Evolutionary conservation across 495 filamentous ascomycete genomes (phyloP), one percentile per base, ranked within the genome.

Genomic region (Parathielavia hyrcaniae): DNA sequence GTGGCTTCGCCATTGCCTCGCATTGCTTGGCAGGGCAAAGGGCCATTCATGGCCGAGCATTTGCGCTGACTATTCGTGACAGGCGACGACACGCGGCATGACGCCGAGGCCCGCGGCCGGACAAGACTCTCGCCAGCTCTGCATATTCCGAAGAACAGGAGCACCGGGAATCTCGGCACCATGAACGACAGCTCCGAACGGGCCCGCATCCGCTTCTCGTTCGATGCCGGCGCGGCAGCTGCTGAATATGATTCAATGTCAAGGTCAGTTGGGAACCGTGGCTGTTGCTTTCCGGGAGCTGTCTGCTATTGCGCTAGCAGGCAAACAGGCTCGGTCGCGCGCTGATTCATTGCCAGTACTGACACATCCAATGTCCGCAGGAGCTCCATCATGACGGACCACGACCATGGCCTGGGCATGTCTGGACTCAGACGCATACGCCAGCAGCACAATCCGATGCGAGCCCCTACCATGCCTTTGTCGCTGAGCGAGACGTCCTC

Each of bases 341-440:
- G 19, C 54, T 22, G 13, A 14, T n/a, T 53, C 45, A 41, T 23
- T 34, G 39, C 19, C 40, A 49, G 51, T 52, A 60, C 69, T 72
- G 61, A 74, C 68, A 59, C 62, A 61, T 36, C n/a, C 47, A 20
- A 45, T 45, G 10, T 48, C 55, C 59, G 43, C 57, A 78, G 79
- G 70, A 75, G 76, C 59, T 67, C 78, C 41, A 68, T 82, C 62
- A 78, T 81, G 66, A 76, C 75, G 51, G 80, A 83, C 59, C 79
- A 83, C 67, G 80, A 83, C 55, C 79, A 81, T 64, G 80, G 80
- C 35, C 63, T 83, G 49, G 80, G 80, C 41, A 71, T 76, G 38
- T 92, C 91, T 52, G 93, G 93, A 57, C 80, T 98, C 64, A 84
- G 91, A 69, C 86, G 93, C 63, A 97, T 97, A 72, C 88, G 93